A percentile compares a stretch with the other conserved stretches of the same genome.
These are phyloP conservation scores for Wallemia ichthyophaga DNA, from an alignment of 1,284 basidiomycete species.

Conservation along the genomic window DNA sequence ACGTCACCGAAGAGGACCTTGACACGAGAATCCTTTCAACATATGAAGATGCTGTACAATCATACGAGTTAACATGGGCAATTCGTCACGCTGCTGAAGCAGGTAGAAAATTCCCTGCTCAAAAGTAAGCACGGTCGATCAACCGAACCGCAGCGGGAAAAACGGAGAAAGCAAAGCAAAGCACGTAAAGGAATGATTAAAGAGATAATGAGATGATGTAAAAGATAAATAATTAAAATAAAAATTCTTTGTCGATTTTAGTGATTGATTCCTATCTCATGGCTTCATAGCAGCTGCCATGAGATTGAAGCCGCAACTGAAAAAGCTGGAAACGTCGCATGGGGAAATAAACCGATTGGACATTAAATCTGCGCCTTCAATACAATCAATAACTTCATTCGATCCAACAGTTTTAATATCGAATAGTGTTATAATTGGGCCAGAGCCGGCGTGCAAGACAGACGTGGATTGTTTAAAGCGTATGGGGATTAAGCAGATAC, in stretches of 20 bases:
- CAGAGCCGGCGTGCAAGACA: not conserved
- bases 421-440: not conserved
- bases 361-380: not conserved
- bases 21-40: constrained; percentile 13
- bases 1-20: not conserved
- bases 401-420: not conserved
- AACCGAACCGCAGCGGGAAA: too few relatives aligned
- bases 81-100: constrained; percentile 2
- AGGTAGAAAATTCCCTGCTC: not conserved
- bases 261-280: too few relatives aligned
- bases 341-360: not conserved
- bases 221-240: too few relatives aligned
- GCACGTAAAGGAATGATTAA: too few relatives aligned
- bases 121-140: too few relatives aligned
- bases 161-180: too few relatives aligned
- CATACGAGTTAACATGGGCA: constrained; percentile 59
- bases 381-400: not conserved
- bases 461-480: not conserved
- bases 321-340: not conserved
- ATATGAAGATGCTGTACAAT: constrained; percentile 44
- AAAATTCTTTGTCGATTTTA: not conserved
- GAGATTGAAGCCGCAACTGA: not conserved
- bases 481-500: not conserved
- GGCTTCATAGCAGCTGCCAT: too few relatives aligned
- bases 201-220: too few relatives aligned